phyloP scores from a whole-genome alignment of 1,284 basidiomycete species.

The Rhodotorula sp. region DNA sequence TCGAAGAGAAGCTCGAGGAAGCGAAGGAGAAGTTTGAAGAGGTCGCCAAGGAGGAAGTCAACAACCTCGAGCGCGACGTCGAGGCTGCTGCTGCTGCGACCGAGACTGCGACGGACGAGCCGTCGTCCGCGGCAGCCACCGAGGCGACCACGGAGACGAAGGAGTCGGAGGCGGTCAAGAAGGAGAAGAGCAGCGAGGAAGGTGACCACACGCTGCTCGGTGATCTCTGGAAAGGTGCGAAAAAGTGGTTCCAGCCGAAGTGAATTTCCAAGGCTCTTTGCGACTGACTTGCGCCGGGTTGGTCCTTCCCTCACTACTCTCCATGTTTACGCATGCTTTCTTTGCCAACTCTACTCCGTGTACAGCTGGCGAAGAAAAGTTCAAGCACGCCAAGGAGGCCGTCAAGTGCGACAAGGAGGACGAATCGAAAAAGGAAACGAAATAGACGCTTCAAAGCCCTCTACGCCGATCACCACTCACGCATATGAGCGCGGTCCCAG shows the following conservation, averaged over 20 bases:
- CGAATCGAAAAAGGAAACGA: neutral
- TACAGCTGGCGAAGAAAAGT: constrained; percentile 18
- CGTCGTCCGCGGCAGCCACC: too few relatives aligned
- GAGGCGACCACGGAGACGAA: too few relatives aligned
- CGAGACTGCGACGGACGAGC: too few relatives aligned
- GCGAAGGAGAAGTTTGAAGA: constrained; percentile 5
- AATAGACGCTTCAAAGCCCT: neutral
- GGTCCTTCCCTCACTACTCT: neutral
- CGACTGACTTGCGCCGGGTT: constrained; percentile 1
- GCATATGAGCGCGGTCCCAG: too few relatives aligned
- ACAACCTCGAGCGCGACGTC: constrained; percentile 2
- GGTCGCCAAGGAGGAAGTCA: neutral
- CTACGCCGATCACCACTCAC: neutral
- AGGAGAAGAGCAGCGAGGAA: neutral
- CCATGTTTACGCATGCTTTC: too few relatives aligned
- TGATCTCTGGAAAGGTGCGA: constrained; percentile 40
- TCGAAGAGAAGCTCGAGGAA: neutral
- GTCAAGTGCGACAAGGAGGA: constrained; percentile 1
- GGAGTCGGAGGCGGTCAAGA: neutral
- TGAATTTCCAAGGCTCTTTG: neutral
- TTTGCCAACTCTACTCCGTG: too few relatives aligned
- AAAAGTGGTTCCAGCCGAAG: constrained; percentile 15
- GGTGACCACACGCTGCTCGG: constrained; percentile 25
- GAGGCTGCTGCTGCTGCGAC: neutral
- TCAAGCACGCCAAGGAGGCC: constrained; percentile 15